Evolutionary conservation across 176 grass and related monocot species (phyloP).

Genomic region (Neostapfia colusana): DNA sequence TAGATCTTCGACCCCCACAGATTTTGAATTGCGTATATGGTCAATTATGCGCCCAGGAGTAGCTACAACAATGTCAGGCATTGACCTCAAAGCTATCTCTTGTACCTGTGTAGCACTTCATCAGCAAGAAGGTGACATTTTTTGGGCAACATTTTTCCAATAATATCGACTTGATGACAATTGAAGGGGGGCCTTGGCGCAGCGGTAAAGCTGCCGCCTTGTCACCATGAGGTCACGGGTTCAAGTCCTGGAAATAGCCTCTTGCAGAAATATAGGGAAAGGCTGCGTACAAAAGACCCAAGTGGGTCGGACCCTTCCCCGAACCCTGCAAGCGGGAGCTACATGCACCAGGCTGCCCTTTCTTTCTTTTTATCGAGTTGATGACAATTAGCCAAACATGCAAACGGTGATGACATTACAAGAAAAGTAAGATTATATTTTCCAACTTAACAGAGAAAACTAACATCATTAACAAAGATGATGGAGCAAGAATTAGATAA

Average conservation of each 20-base stretch:
- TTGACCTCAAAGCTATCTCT: conserved; percentile 87
- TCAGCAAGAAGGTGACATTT: conserved; percentile 20
- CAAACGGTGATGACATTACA: conserved; percentile 7
- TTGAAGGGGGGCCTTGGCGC: too few species aligned
- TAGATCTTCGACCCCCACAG: conserved; percentile 92
- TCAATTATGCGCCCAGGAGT: conserved; percentile 97
- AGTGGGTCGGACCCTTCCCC: too few species aligned
- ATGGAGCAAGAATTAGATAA: background rate
- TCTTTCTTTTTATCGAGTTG: background rate
- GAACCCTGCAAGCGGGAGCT: too few species aligned
- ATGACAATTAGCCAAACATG: conserved; percentile 2
- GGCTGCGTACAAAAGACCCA: too few species aligned
- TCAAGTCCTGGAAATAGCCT: too few species aligned
- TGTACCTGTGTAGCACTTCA: conserved; percentile 57
- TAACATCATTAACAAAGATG: conserved; percentile 5
- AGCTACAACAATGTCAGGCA: conserved; percentile 96
- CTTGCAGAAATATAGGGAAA: too few species aligned
- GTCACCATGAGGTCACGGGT: too few species aligned
- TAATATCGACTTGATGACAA: background rate
- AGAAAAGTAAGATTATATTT: background rate
- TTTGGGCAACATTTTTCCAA: background rate
- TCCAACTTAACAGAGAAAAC: background rate
- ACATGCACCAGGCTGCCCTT: too few species aligned
- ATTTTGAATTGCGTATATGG: conserved; percentile 84
- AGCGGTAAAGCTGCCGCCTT: too few species aligned